Conservation (phyloP, 2,329 filamentous ascomycete genomes). For the Microsporum canis region DNA sequence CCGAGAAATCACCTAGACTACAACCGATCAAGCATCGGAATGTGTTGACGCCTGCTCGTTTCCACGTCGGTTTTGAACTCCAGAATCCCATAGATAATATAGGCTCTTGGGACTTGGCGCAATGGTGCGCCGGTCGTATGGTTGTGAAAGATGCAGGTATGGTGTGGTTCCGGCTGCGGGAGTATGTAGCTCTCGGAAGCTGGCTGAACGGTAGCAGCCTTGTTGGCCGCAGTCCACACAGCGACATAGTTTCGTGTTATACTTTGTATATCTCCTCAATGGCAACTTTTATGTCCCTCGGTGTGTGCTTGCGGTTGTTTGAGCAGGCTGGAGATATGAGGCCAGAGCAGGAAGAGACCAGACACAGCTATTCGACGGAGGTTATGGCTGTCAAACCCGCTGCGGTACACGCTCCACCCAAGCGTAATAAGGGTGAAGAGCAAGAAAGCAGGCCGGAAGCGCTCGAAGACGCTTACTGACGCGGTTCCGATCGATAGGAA, state of each 20-base stretch:
- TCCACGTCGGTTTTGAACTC: slow-evolving; percentile 34
- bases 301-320: not conserved
- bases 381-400: slow-evolving; percentile 10
- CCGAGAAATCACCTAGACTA: slow-evolving; percentile 45
- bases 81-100: slow-evolving; percentile 22
- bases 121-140: slow-evolving; percentile 5
- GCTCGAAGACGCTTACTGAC: slow-evolving; percentile 9
- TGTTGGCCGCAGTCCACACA: not conserved
- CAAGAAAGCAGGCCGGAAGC: slow-evolving; percentile 11
- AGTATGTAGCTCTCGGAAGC: not conserved
- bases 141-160: not conserved
- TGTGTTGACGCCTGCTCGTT: slow-evolving; percentile 44
- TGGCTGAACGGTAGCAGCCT: not conserved
- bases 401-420: slow-evolving; percentile 9
- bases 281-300: slow-evolving; percentile 9
- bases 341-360: slow-evolving; percentile 10
- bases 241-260: not conserved
- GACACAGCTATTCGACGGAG: slow-evolving; percentile 11
- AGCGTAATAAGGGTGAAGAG: slow-evolving; percentile 12
- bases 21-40: slow-evolving; percentile 46
- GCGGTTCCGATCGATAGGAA: slow-evolving; percentile 14
- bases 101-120: slow-evolving; percentile 9
- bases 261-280: not conserved
- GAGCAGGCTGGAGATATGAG: slow-evolving; percentile 5
- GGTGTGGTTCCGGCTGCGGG: not conserved